A percentile compares a stretch with the other conserved stretches of the same genome.
These are phyloP conservation scores for Orobanche coerulescens DNA, from an alignment of 257 asterid species.

Conservation along the genomic window DNA sequence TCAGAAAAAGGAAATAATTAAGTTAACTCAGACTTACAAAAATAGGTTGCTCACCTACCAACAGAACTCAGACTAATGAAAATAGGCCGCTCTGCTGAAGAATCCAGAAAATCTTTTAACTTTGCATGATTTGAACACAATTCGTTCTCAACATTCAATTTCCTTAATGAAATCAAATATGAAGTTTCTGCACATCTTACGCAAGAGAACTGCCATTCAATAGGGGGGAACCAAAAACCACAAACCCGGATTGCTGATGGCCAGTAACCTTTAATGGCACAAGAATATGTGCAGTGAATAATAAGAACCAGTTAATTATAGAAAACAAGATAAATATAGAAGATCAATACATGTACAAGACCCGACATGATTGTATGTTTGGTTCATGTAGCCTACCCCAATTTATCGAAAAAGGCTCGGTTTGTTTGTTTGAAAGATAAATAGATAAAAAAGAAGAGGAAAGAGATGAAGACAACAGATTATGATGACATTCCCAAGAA, in stretches of 20 bases:
- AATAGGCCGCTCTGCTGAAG: constrained; percentile 49
- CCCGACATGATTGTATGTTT: no score
- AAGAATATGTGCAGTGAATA: constrained; percentile 12
- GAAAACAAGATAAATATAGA: no score
- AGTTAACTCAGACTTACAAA: constrained; percentile 3
- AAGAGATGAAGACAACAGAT: not conserved
- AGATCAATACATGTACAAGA: no score
- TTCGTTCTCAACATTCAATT: constrained; percentile 30
- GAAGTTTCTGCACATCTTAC: constrained; percentile 57
- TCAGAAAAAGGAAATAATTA: not conserved
- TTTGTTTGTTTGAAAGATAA: no score
- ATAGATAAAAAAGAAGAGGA: not conserved
- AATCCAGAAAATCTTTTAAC: constrained; percentile 43
- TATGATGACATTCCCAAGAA: not conserved
- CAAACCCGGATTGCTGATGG: constrained; percentile 75
- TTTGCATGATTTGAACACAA: constrained; percentile 51
- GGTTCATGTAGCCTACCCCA: no score
- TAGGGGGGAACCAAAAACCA: constrained; percentile 92
- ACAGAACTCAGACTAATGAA: constrained; percentile 76
- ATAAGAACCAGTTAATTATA: not conserved
- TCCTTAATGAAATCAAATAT: constrained; percentile 27
- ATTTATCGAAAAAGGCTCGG: no score
- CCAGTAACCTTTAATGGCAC: constrained; percentile 65
- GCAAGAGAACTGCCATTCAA: constrained; percentile 89
- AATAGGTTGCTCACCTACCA: constrained; percentile 60